Conservation (phyloP, 495 filamentous ascomycete genomes). For the Daldinia decipiens region DNA sequence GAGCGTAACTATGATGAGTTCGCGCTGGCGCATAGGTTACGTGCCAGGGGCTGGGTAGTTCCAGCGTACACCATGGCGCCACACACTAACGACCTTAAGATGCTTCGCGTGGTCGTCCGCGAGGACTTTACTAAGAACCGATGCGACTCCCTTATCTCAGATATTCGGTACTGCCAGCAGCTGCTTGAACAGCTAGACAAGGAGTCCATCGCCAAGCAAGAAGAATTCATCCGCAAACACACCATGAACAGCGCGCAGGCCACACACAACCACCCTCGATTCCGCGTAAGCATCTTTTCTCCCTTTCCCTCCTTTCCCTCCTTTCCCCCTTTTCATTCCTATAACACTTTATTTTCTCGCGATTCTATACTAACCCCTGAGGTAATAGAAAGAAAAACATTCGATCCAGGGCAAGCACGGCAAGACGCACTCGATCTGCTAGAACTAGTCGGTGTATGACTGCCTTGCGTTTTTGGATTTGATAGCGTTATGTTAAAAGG, state of each 20-base stretch:
- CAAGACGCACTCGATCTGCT: slow-evolving; percentile 89
- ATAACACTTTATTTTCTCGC: neutral
- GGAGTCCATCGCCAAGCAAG: slow-evolving; percentile 70
- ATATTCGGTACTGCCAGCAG: slow-evolving; percentile 76
- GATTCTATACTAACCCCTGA: neutral
- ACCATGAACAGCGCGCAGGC: slow-evolving; percentile 64
- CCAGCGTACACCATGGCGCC: slow-evolving; percentile 97
- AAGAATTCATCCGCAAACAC: slow-evolving; percentile 70
- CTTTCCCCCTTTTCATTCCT: slow-evolving; percentile 4
- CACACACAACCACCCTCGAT: slow-evolving; percentile 71
- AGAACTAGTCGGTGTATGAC: slow-evolving; percentile 35
- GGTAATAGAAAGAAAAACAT: slow-evolving; percentile 73
- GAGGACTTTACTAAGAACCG: slow-evolving; percentile 85
- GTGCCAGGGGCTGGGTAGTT: slow-evolving; percentile 86
- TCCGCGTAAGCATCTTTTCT: slow-evolving; percentile 53
- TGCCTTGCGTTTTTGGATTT: slow-evolving; percentile 6
- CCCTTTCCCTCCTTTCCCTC: too few species aligned
- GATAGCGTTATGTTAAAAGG: neutral
- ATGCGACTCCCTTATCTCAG: slow-evolving; percentile 75
- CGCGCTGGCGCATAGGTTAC: slow-evolving; percentile 80
- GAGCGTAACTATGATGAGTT: slow-evolving; percentile 82
- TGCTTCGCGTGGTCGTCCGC: slow-evolving; percentile 88
- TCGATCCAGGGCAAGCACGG: slow-evolving; percentile 86
- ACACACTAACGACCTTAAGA: slow-evolving; percentile 76
- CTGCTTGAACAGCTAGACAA: slow-evolving; percentile 78